These are phyloP conservation scores for Periglandula ipomoeae DNA, from an alignment of 2,329 filamentous ascomycete species.

Conservation along the genomic window DNA sequence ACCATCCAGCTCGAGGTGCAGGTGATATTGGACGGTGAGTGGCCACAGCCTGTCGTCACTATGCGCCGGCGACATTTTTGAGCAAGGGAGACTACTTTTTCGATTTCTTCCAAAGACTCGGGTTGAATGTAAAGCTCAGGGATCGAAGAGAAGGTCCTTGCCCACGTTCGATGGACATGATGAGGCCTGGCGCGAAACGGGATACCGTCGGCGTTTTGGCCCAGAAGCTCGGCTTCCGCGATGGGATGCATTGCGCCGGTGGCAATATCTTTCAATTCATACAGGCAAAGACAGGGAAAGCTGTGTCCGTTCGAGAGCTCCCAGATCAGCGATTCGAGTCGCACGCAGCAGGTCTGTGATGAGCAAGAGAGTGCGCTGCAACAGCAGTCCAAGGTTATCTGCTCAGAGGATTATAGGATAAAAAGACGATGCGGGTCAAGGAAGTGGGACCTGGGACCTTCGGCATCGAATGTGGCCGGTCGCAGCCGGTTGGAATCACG, in stretches of 20 bases:
- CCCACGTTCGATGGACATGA: constrained; percentile 88
- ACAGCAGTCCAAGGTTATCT: not conserved
- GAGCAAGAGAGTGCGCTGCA: not conserved
- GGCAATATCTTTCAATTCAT: not conserved
- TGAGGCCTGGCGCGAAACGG: constrained; percentile 67
- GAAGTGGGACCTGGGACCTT: not conserved
- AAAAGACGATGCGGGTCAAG: constrained; percentile 2
- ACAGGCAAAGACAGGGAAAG: not conserved
- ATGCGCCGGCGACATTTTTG: constrained; percentile 72
- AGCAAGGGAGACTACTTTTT: constrained; percentile 74
- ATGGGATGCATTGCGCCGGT: constrained; percentile 26
- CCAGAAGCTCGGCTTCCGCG: constrained; percentile 23
- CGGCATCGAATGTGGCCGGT: not conserved
- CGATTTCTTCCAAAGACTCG: constrained; percentile 67
- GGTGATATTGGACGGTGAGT: constrained; percentile 86
- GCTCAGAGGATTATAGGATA: not conserved
- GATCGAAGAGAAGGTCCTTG: constrained; percentile 78
- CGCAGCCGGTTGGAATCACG: not conserved
- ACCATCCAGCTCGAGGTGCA: constrained; percentile 92
- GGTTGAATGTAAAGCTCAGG: constrained; percentile 91
- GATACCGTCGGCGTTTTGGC: constrained; percentile 30
- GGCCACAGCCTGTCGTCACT: constrained; percentile 79
- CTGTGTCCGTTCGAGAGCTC: no score
- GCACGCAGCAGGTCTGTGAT: not conserved
- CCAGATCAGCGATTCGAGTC: not conserved